phyloP scores from a whole-genome alignment of 257 asterid genomes.

The Mitragyna speciosa region DNA sequence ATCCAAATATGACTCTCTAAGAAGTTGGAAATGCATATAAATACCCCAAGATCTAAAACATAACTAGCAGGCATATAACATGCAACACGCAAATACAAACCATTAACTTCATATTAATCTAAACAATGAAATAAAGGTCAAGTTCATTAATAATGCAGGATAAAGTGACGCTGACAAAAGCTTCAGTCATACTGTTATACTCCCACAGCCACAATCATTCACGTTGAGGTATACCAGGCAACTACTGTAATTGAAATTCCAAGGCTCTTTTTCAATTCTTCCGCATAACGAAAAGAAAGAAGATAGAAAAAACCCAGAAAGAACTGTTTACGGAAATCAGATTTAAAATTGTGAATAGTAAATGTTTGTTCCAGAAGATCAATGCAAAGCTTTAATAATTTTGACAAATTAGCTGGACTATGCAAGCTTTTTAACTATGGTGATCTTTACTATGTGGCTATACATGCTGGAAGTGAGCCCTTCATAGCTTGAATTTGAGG shows the following conservation, averaged over 20 bases:
- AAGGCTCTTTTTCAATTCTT: background rate
- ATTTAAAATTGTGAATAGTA: background rate
- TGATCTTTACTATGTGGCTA: background rate
- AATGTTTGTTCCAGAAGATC: background rate
- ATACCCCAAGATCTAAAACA: background rate
- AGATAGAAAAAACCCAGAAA: background rate
- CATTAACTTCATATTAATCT: background rate
- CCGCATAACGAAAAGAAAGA: background rate
- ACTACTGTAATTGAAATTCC: background rate
- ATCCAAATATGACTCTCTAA: background rate
- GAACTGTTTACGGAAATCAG: background rate
- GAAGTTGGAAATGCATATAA: background rate
- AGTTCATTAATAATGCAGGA: background rate
- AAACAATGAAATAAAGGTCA: background rate
- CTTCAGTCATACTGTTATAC: background rate
- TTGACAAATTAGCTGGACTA: background rate
- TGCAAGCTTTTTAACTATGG: background rate
- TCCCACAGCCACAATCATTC: background rate
- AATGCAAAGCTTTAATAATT: background rate
- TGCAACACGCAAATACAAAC: background rate
- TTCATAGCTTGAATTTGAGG: background rate
- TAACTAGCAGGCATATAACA: background rate
- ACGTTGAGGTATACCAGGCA: background rate
- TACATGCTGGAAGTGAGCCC: slow-evolving; percentile 7
- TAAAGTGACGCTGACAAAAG: background rate